Evolutionary conservation across 352 stramenopile species (phyloP).

Genomic region (Saprolegnia diclina): DNA sequence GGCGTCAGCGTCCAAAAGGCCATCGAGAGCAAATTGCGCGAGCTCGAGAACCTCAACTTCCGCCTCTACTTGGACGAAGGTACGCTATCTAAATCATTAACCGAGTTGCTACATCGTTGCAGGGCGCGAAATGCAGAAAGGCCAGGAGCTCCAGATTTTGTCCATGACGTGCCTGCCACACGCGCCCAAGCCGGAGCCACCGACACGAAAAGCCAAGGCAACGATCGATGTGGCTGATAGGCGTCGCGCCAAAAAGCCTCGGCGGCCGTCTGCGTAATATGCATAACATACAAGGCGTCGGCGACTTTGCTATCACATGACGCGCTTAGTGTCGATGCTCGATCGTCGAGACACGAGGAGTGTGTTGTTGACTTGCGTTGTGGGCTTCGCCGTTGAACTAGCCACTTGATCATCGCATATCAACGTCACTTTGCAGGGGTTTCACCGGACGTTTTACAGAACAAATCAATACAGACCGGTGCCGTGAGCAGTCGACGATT

Average conservation of each 20-base stretch:
- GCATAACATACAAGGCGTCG: no score
- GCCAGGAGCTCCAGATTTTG: conserved; percentile 21
- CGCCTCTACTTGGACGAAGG: conserved; percentile 73
- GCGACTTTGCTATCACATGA: no score
- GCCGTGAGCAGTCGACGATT: no score
- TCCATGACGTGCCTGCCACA: not conserved
- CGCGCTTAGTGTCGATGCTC: no score
- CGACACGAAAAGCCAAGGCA: not conserved
- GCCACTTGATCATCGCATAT: no score
- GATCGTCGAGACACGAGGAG: no score
- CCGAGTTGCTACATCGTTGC: not conserved
- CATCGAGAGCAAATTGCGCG: conserved; percentile 59
- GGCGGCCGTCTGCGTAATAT: not conserved
- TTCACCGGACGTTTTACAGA: no score
- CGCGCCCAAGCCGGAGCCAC: no score
- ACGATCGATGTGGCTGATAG: not conserved
- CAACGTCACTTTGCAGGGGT: no score
- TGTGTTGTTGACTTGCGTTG: no score
- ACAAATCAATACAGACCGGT: no score
- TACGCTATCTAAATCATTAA: conserved; percentile 14
- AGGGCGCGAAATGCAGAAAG: conserved; percentile 18
- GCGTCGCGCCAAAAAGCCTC: not conserved
- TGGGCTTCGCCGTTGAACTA: no score
- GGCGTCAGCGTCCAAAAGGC: conserved; percentile 55
- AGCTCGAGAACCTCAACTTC: conserved; percentile 81